Evolutionary conservation across 2,329 filamentous ascomycete genomes (phyloP).

Genomic region (Aureobasidium vineae): DNA sequence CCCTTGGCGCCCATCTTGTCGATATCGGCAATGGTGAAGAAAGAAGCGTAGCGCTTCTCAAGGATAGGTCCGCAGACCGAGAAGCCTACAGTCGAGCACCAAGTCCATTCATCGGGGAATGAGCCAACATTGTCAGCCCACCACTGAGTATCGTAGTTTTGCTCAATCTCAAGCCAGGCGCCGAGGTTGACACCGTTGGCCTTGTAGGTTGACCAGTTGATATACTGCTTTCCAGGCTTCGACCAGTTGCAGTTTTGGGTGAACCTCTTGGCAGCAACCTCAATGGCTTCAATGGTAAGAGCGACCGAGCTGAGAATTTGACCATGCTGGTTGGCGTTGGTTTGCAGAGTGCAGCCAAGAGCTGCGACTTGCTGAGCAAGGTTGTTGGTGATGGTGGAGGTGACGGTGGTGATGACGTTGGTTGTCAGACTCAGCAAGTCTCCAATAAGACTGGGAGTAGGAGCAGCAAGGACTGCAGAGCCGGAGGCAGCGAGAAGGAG

Average conservation of each 20-base stretch:
- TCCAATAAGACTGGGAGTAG: slow-evolving; percentile 8
- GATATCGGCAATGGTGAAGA: slow-evolving; percentile 36
- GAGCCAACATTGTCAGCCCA: slow-evolving; percentile 30
- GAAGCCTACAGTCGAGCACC: slow-evolving; percentile 37
- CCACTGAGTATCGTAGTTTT: slow-evolving; percentile 16
- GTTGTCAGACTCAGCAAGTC: neutral
- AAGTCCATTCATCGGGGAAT: slow-evolving; percentile 39
- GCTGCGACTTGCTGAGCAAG: slow-evolving; percentile 8
- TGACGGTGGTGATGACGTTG: slow-evolving; percentile 1
- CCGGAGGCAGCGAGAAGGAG: slow-evolving; percentile 24
- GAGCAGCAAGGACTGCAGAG: slow-evolving; percentile 21
- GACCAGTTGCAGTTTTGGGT: slow-evolving; percentile 30
- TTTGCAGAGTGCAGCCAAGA: slow-evolving; percentile 23
- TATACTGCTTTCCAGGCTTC: slow-evolving; percentile 25
- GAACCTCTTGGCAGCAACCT: slow-evolving; percentile 32
- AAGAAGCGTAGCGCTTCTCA: slow-evolving; percentile 37
- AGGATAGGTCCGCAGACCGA: slow-evolving; percentile 37
- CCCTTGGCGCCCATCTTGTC: slow-evolving; percentile 38
- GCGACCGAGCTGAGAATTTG: neutral
- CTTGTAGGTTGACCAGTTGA: slow-evolving; percentile 32
- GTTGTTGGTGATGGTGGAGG: neutral
- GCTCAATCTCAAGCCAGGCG: slow-evolving; percentile 39
- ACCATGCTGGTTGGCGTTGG: slow-evolving; percentile 25
- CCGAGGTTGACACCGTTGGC: slow-evolving; percentile 36
- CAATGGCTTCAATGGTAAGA: slow-evolving; percentile 18